A percentile compares a stretch with the other conserved stretches of the same genome.
Conservation (phyloP, 768 basidiomycete genomes). For the Rhodocollybia butyracea region DNA sequence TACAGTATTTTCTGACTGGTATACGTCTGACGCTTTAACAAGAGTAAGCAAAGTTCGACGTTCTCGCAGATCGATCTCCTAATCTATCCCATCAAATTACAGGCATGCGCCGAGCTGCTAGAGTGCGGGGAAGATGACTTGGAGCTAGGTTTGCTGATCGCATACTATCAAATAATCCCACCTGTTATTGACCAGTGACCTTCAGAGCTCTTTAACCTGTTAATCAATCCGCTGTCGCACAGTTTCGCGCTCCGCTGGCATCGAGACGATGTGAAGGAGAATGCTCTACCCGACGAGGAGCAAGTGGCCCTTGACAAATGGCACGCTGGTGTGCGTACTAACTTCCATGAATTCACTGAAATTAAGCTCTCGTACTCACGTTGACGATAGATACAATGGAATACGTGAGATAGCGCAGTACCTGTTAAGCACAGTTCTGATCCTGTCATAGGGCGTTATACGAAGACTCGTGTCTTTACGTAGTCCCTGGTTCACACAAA, state of each 20-base stretch:
- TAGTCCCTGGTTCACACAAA: constrained; percentile 70
- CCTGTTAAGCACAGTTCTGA: background rate
- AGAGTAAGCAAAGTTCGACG: constrained; percentile 15
- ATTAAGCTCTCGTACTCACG: background rate
- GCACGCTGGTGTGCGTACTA: constrained; percentile 61
- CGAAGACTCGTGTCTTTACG: constrained; percentile 63
- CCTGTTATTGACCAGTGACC: background rate
- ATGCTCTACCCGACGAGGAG: constrained; percentile 60
- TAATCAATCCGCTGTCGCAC: constrained; percentile 64
- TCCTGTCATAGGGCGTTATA: constrained; percentile 52
- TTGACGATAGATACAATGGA: constrained; percentile 67
- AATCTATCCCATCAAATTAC: too few relatives aligned
- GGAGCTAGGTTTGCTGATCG: constrained; percentile 62
- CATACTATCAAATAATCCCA: background rate
- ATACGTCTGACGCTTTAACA: constrained; percentile 52
- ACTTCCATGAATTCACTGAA: background rate
- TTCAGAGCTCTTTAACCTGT: constrained; percentile 69
- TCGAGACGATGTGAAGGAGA: constrained; percentile 67
- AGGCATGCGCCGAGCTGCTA: constrained; percentile 40
- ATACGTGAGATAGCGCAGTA: constrained; percentile 68
- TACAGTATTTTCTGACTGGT: constrained; percentile 58
- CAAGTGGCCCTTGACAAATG: constrained; percentile 49
- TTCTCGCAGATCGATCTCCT: background rate
- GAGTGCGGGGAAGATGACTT: constrained; percentile 55
- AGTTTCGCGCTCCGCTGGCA: constrained; percentile 79